Base-by-base conservation (phyloP, 345 rosid species). In the Salix udensis region DNA sequence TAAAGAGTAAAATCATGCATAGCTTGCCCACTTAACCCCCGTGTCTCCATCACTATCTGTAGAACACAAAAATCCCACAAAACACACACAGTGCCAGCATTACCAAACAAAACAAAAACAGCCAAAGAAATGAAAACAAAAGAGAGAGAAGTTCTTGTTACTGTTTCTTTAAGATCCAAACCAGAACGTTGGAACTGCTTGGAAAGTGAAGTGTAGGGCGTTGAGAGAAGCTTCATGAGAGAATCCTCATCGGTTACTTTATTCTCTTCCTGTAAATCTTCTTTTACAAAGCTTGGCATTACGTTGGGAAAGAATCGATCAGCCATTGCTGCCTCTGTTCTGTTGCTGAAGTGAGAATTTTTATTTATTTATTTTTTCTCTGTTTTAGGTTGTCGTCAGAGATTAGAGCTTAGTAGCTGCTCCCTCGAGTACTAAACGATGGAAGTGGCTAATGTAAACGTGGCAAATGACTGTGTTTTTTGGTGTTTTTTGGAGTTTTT, bases 101-200 rank as follows among this genome's bases (percentile, higher is more conserved):
- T 44, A 65, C 21, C 34, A 30, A 23, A 10, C 31, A 24, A 64
- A 28, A 12, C 1, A 18, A 62, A 42, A 19, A 1, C 42, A 36
- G 14, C 8, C 31, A 60, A 11, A 64, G 13, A 71, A 67, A 15
- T 19, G 0, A 30, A 31, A 7, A 1, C 7, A 13, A 61, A 44
- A 0, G 7, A 65, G 24, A 15, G 74, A 23, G 52, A 50, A 65
- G 42, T 64, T 48, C 24, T 39, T 23, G 36, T 67, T 84, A 94
- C 98, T 21, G 84, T 88, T 81, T 90, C 96, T 87, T 90, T 94
- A 77, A 94, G 88, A 76, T 90, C 89, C 72, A 92, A 79, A 42
- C 91, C 98, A 37, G 89, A 79, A 69, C 87, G 86, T 66, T 81
- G 87, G 79, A 94, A 86, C 60, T 76, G 83, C 73, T 85, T 86